Base-by-base conservation (phyloP, 176 grass and related monocot genomes). In the Zoysia japonica region DNA sequence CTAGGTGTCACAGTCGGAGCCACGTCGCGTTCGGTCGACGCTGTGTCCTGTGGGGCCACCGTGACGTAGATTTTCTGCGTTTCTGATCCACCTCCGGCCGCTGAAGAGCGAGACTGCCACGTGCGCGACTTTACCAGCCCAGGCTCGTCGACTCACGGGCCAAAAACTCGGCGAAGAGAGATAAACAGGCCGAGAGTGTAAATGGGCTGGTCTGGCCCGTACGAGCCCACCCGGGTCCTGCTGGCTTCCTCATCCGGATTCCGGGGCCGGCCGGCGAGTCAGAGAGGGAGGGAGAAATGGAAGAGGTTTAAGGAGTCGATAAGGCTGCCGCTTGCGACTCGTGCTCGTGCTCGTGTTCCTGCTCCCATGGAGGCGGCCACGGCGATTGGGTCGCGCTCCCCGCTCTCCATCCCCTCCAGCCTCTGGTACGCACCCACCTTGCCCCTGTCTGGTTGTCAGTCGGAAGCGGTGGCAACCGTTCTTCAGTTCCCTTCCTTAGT, bases 351-450 rank as follows among this genome's bases (percentile, higher is more conserved):
- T 6, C 14, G 60, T 65, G 47, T 65, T 39, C 19, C 19, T 65
- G 54, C 78, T 54, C 35, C 74, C 7, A 84, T 84, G 86, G 86
- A 84, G 86, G 71, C 82, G 54, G 76, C 28, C 28, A 28, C 79
- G 55, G 74, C 78, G 16, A 85, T 94, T 65, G 81, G 85, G 19
- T 90, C 88, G 46, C 89, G 74, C 38, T 92, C 87, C 28, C 82
- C 87, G 15, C 83, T 92, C 78, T 97, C 89, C 45, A 92, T 94
- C 86, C 89, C 90, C 66, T 97, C 83, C 52, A 90, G 47, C 89
- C 71, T 92, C 85, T 78, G 91, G 92, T 94, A 83, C 45, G 76
- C 59, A 3, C 57, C 8, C 57, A 11, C 1, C 19, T 65, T 63
- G 17, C 45, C 48, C 6, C 56, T 76, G 13, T 11, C 11, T 36